phyloP scores from a whole-genome alignment of 257 asterid species.

The Craterostigma plantagineum region DNA sequence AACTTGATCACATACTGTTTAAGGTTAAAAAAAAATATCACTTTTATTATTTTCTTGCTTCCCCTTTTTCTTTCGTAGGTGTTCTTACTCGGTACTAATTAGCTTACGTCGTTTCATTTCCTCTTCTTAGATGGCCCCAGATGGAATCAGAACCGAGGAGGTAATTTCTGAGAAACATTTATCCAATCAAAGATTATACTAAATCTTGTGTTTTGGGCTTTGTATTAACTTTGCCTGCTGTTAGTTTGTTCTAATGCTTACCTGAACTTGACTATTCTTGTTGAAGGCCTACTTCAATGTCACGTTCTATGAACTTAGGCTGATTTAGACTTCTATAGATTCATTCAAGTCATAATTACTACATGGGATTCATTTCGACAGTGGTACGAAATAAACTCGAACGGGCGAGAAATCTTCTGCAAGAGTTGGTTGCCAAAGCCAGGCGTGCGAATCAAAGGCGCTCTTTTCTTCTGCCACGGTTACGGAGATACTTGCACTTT shows the following conservation, averaged over 20 bases:
- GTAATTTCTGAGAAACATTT: slow-evolving; percentile 18
- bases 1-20: slow-evolving; percentile 75
- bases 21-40: slow-evolving; percentile 52
- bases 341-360: too few relatives aligned
- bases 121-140: slow-evolving; percentile 62
- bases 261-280: too few relatives aligned
- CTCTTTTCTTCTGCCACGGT: slow-evolving; percentile 86
- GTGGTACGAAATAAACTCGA: slow-evolving; percentile 83
- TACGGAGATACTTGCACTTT: slow-evolving; percentile 98
- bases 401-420: slow-evolving; percentile 79
- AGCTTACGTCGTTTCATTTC: neutral
- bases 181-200: neutral
- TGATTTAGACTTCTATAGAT: neutral
- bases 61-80: neutral
- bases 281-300: too few relatives aligned
- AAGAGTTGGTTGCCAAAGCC: slow-evolving; percentile 95
- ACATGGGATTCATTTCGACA: slow-evolving; percentile 14
- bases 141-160: slow-evolving; percentile 87
- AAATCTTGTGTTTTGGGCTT: too few relatives aligned
- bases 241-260: too few relatives aligned
- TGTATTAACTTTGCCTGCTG: too few relatives aligned
- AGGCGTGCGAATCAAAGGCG: slow-evolving; percentile 74
- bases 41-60: neutral
- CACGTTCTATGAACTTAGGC: too few relatives aligned
- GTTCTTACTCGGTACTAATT: neutral